Evolutionary conservation across 345 rosid species (phyloP), one percentile per base, ranked within the genome.

Genomic region (Geranium brycei): DNA sequence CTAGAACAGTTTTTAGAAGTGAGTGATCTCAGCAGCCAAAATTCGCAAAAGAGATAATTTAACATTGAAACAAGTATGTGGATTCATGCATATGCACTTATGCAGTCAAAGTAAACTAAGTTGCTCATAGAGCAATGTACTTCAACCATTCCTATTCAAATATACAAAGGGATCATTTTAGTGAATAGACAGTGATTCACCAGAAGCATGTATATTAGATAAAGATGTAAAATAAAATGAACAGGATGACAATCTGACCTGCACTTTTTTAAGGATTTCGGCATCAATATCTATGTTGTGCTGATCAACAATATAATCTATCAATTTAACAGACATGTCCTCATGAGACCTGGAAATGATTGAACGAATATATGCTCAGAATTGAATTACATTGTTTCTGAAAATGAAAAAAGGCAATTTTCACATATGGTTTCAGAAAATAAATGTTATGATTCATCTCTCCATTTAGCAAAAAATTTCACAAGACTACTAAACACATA

Each of bases 261-360:
- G 87, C n/a, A 80, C 88, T 83, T 75, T 87, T 73, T 75, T 87
- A 69, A 85, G 69, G 92, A 89, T 87, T 75, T 73, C 84, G 56
- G 87, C 62, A 61, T 92, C 96, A 60, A 92, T 53, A 61, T 92
- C 96, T 28, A 92, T 89, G 71, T 86, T 68, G 72, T 92, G 95
- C 65, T 77, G 77, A 19, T 92, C 96, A 57, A 92, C 85, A 5
- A 89, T 89, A 74, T 78, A 67, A 72, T 92, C 98, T 79, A 87
- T 79, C 82, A 92, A 72, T 71, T 74, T 80, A 28, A 68, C 74
- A 14, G 96, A 92, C 98, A 89, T 92, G 65, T 70, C 75, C 71
- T 92, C 98, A 78, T 92, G 95, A 69, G 85, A 80, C 98, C 98
- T 89, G 74, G 59, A 74, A 61, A 66, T 31, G 15, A 6, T 51